Base-by-base conservation (phyloP, 768 basidiomycete species). In the Kwoniella bestiolae region DNA sequence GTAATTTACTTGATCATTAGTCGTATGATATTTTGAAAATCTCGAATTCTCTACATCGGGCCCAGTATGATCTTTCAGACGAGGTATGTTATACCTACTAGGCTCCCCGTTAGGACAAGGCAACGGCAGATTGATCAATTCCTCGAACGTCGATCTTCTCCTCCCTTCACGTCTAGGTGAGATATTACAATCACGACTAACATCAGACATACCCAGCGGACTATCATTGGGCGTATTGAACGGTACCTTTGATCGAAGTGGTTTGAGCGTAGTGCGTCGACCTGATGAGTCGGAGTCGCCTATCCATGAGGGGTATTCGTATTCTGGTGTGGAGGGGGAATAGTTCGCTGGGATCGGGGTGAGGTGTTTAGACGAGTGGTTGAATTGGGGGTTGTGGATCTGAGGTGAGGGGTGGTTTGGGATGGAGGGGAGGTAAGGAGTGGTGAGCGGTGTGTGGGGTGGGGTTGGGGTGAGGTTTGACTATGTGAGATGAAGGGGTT, bases 231-330 rank as follows among this genome's bases (percentile, higher is more conserved):
- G 62, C 1, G 62, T 56, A 38, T 63, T 63, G 6, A 23, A 51
- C 3, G 62, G 53, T 26, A 49, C 62, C 12, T 11, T 23, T 7
- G 55, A 35, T 8, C 46, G 21, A 31, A 7, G 29, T 3, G 61
- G 61, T 46, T 53, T 44, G 2, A 63, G 44, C 3, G 53, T 56
- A 9, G 53, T 31, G 3, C 35, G 34, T 8, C 28, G 47, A n/a
- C 53, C 53, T 49, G 62, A 63, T n/a, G 53, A 56, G 44, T 63
- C 53, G 5, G 62, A 63, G 34, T 56, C 53, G 12, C 62, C 53
- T 0, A 38, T 45, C 14, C 32, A 56, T 5, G 29, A 7, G 5
- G 53, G 62, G 34, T 63, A 63, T 29, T 29, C 31, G 14, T 41
- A 18, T 4, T 41, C 18, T 41, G 23, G 35, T 44, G 21, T 28